Base-by-base conservation (phyloP, 768 basidiomycete species). In the Termitomyces sp. region DNA sequence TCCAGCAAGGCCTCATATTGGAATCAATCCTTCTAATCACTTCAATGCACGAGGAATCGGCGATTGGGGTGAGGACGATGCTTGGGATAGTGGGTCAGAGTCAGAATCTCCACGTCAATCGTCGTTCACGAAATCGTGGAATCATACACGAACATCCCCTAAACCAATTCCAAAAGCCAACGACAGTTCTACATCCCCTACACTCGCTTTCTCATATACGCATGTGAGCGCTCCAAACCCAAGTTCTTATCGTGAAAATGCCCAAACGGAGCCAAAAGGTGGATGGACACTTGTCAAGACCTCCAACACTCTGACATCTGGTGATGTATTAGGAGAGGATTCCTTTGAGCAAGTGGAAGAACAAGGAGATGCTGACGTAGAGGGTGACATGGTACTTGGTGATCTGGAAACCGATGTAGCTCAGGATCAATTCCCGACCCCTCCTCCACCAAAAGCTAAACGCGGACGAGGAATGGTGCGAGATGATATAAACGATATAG, bases 31-130 rank as follows among this genome's bases (percentile, higher is more conserved):
- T 5, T 76, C 78, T 57, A 79, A 60, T 52, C 77, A 73, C 63
- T 80, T 72, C 57, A 50, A 67, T 49, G 61, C 68, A 47, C 65
- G 63, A 33, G 70, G 72, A 51, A 58, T 64, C 20, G 67, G 75
- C 36, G 88, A 90, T 54, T 88, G 88, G 87, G 87, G 74, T n/a
- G 90, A 91, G 68, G 90, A 92, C 67, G 90, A 93, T 68, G 89
- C 83, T 47, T 93, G 90, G 90, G 90, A 92, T 72, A 88, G 86
- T 64, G 78, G 81, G 52, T 92, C 90, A 18, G 90, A 92, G 72
- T 85, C 85, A 47, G 89, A 90, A 70, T 85, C 82, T 54, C 82
- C 81, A 56, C 80, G 77, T 63, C 81, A 78, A 57, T 78, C 79
- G n/a, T 77, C 79, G 10, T 63, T 80, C 44, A 69, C 77, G n/a